Evolutionary conservation across 1,284 basidiomycete genomes (phyloP).

Genomic region (Melampsora abietis-canadensis): DNA sequence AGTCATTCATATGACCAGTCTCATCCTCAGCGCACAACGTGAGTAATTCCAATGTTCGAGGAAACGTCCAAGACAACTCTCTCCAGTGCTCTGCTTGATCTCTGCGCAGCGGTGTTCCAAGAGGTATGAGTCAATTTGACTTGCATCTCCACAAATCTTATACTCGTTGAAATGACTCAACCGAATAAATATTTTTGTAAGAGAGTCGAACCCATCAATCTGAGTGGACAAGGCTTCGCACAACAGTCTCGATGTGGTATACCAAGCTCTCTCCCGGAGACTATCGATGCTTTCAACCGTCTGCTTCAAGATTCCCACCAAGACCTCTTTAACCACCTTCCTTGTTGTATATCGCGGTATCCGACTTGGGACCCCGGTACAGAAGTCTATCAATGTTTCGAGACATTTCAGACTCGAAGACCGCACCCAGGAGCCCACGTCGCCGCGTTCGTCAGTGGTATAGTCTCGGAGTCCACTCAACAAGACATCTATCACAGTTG

Average conservation of each 20-base stretch:
- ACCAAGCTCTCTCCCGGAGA: conserved; percentile 32
- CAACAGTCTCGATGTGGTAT: conserved; percentile 22
- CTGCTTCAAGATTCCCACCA: conserved; percentile 19
- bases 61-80: conserved; percentile 33
- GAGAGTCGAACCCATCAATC: conserved; percentile 3
- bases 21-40: neutral
- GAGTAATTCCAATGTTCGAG: conserved; percentile 9
- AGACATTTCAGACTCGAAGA: conserved; percentile 68
- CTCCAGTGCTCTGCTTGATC: conserved; percentile 24
- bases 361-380: neutral
- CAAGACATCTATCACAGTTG: conserved; percentile 47
- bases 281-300: conserved; percentile 37
- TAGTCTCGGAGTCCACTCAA: conserved; percentile 78
- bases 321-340: neutral
- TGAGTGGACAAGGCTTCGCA: neutral
- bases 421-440: conserved; percentile 95
- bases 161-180: conserved; percentile 6
- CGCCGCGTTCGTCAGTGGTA: conserved; percentile 86
- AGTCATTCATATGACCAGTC: neutral
- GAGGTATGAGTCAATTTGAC: neutral
- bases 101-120: neutral
- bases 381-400: conserved; percentile 13
- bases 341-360: neutral
- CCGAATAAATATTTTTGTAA: conserved; percentile 19
- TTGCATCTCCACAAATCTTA: neutral